Percentiles rank a stretch among this genome's conserved stretches.
Evolutionary conservation across 345 rosid genomes (phyloP).

Genomic region (Physaria fendleri): DNA sequence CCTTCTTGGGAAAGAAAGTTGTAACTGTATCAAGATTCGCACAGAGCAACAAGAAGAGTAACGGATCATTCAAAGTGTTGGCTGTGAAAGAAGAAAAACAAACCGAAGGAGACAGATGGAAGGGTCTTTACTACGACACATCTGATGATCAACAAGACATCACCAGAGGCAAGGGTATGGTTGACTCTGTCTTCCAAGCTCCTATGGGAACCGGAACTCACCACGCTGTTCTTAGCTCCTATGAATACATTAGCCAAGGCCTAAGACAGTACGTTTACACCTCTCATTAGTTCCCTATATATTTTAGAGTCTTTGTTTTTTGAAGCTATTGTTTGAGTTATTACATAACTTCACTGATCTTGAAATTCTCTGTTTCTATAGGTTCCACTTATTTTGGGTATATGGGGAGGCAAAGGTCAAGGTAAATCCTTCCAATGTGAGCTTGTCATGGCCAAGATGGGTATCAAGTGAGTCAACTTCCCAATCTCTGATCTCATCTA

Average conservation of each 20-base stretch:
- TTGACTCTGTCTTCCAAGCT: slow-evolving; percentile 90
- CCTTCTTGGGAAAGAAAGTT: slow-evolving; percentile 79
- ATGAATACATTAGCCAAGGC: slow-evolving; percentile 79
- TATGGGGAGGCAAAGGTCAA: slow-evolving; percentile 99
- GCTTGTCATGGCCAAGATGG: slow-evolving; percentile 98
- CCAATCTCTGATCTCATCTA: neutral
- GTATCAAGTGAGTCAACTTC: slow-evolving; percentile 64
- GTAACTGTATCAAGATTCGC: slow-evolving; percentile 32
- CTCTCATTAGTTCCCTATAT: neutral
- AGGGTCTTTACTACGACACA: slow-evolving; percentile 52
- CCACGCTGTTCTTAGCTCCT: slow-evolving; percentile 67
- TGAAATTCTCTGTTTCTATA: slow-evolving; percentile 20
- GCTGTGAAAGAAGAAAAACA: slow-evolving; percentile 60
- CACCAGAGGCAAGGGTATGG: slow-evolving; percentile 84
- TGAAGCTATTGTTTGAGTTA: neutral
- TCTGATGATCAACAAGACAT: slow-evolving; percentile 98
- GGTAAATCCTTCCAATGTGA: slow-evolving; percentile 99
- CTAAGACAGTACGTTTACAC: slow-evolving; percentile 48
- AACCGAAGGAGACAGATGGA: slow-evolving; percentile 68
- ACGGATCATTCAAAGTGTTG: slow-evolving; percentile 43
- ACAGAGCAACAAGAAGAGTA: slow-evolving; percentile 29
- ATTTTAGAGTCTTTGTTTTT: neutral
- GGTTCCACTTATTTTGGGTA: slow-evolving; percentile 95
- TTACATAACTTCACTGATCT: neutral
- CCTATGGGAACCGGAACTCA: slow-evolving; percentile 74